A percentile compares a stretch with the other conserved stretches of the same genome.
These are phyloP conservation scores for Vanrija humicola DNA, from an alignment of 1,284 basidiomycete genomes.

Conservation along the genomic window DNA sequence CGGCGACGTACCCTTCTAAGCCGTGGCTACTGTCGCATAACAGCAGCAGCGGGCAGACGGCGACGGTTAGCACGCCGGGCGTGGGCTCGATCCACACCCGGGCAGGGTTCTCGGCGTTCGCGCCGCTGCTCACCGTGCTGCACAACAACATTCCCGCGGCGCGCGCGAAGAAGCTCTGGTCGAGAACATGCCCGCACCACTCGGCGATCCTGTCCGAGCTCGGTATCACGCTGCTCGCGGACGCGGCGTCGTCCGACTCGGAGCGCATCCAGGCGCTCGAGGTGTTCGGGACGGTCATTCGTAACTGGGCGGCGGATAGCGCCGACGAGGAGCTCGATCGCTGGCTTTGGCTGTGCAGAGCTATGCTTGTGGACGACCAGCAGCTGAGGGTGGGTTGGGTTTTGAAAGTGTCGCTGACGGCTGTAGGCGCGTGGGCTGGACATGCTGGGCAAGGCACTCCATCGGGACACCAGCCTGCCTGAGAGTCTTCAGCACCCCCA, in stretches of 20 bases:
- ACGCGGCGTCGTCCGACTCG: slow-evolving; percentile 27
- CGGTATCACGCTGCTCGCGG: slow-evolving; percentile 33
- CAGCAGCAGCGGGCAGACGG: slow-evolving; percentile 11
- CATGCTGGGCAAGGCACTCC: slow-evolving; percentile 31
- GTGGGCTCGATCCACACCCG: background rate
- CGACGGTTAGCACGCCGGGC: slow-evolving; percentile 17
- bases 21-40: background rate
- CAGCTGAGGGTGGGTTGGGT: slow-evolving; percentile 9
- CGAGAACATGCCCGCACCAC: slow-evolving; percentile 42
- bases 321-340: slow-evolving; percentile 40
- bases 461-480: slow-evolving; percentile 28
- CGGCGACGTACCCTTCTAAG: no score
- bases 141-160: slow-evolving; percentile 39
- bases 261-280: slow-evolving; percentile 42
- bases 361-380: slow-evolving; percentile 29
- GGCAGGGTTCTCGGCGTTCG: slow-evolving; percentile 34
- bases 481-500: slow-evolving; percentile 20
- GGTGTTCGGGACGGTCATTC: slow-evolving; percentile 39
- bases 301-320: slow-evolving; percentile 38
- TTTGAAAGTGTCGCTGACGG: no score
- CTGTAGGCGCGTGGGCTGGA: slow-evolving; percentile 18
- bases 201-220: slow-evolving; percentile 41
- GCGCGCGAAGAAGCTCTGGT: slow-evolving; percentile 39
- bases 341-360: slow-evolving; percentile 43
- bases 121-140: slow-evolving; percentile 39